Percentiles rank a stretch among this genome's conserved stretches.
These are phyloP conservation scores for Metschnikowia reukaufii DNA, from an alignment of 805 yeast genomes.

Conservation along the genomic window DNA sequence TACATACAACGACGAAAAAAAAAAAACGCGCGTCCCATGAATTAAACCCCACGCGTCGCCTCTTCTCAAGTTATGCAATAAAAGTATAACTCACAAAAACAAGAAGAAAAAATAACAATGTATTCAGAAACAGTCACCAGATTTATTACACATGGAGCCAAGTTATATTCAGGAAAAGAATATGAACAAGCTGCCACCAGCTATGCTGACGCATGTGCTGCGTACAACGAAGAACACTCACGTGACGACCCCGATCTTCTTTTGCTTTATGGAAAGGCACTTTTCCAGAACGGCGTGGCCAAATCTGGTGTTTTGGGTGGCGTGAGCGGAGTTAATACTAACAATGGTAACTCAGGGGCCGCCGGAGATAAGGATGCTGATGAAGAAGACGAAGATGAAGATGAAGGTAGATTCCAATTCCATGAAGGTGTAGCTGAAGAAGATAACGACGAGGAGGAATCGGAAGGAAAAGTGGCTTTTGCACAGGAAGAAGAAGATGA, in stretches of 20 bases:
- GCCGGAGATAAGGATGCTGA: slow-evolving; percentile 8
- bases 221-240: slow-evolving; percentile 45
- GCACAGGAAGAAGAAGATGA: slow-evolving; percentile 16
- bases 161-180: slow-evolving; percentile 60
- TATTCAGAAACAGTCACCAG: slow-evolving; percentile 16
- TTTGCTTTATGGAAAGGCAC: slow-evolving; percentile 73
- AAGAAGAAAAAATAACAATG: slow-evolving; percentile 3
- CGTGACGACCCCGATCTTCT: slow-evolving; percentile 76
- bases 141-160: slow-evolving; percentile 57
- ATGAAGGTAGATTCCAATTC: slow-evolving; percentile 9
- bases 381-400: slow-evolving; percentile 19
- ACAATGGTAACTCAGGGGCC: slow-evolving; percentile 1
- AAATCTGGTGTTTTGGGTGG: slow-evolving; percentile 74
- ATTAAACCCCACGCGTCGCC: too few species aligned
- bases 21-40: neutral
- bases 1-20: too few species aligned
- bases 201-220: slow-evolving; percentile 73
- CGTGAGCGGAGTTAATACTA: slow-evolving; percentile 8
- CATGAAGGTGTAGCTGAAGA: slow-evolving; percentile 20
- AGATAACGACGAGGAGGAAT: slow-evolving; percentile 10
- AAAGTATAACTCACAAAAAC: neutral
- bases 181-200: slow-evolving; percentile 67
- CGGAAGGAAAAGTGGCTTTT: slow-evolving; percentile 2
- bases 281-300: slow-evolving; percentile 73
- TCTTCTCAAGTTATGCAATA: neutral